Evolutionary conservation across 2,329 filamentous ascomycete species (phyloP).

Genomic region (Penicillium paneum): DNA sequence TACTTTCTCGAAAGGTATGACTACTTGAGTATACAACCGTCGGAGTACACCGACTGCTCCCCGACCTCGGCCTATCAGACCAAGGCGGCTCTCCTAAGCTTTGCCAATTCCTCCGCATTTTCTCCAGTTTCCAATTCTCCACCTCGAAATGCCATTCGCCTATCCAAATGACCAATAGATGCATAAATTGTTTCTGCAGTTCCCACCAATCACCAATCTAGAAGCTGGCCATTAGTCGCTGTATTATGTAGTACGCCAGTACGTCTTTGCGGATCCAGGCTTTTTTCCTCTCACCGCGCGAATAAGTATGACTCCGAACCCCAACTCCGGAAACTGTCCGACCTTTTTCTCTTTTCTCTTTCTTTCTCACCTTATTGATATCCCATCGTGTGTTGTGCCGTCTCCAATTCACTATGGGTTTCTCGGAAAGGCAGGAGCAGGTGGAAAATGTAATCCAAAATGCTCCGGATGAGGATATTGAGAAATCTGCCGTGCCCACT

Average conservation of each 20-base stretch:
- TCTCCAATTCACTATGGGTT: slow-evolving; percentile 16
- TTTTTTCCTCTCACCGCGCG: slow-evolving; percentile 3
- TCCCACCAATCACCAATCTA: neutral
- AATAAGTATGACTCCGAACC: neutral
- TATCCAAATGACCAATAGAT: slow-evolving; percentile 2
- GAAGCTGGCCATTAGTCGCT: slow-evolving; percentile 1
- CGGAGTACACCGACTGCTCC: neutral
- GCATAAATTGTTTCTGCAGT: neutral
- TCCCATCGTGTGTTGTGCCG: neutral
- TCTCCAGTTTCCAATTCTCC: neutral
- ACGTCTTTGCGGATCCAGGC: neutral
- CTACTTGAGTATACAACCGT: too few species aligned
- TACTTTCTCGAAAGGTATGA: neutral
- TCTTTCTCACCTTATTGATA: neutral
- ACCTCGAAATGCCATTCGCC: neutral
- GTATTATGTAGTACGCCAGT: neutral
- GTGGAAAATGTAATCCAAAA: slow-evolving; percentile 23
- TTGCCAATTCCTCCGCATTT: slow-evolving; percentile 12
- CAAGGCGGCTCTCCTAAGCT: slow-evolving; percentile 16
- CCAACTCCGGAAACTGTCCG: neutral
- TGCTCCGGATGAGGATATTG: slow-evolving; percentile 24
- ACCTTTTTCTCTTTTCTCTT: neutral
- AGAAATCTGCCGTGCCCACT: slow-evolving; percentile 24
- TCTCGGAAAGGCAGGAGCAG: slow-evolving; percentile 17
- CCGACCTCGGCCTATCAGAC: neutral